A percentile compares a stretch with the other conserved stretches of the same genome.
Conservation (phyloP, 495 filamentous ascomycete species). For the Astrocystis sublimbata region DNA sequence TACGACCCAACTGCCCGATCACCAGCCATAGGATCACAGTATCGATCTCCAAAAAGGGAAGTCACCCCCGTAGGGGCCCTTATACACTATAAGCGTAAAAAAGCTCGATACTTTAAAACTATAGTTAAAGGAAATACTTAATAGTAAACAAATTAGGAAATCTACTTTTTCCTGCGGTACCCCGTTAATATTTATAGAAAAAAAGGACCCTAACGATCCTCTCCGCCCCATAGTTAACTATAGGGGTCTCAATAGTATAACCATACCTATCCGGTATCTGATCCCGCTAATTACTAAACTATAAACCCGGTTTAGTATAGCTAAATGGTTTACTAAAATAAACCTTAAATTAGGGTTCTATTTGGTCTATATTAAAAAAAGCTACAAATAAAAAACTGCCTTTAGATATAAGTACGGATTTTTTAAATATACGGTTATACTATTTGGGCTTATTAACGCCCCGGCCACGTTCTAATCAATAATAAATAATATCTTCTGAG, state of each 20-base stretch:
- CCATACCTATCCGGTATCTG: background rate
- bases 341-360: no score
- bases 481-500: background rate
- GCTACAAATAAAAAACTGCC: background rate
- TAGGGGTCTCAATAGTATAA: background rate
- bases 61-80: no score
- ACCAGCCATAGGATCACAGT: no score
- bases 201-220: background rate
- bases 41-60: no score
- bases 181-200: background rate
- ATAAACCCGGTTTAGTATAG: background rate
- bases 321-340: slow-evolving; percentile 1
- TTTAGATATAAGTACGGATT: background rate
- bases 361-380: background rate
- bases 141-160: background rate
- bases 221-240: background rate
- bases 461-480: background rate
- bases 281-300: background rate
- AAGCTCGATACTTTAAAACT: no score
- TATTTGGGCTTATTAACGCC: no score
- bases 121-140: no score
- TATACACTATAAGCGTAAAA: no score
- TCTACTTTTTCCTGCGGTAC: background rate
- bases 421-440: background rate
- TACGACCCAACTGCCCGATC: no score